These are phyloP conservation scores for Magnaporthales sp. DNA, from an alignment of 2,329 filamentous ascomycete genomes.

Conservation along the genomic window DNA sequence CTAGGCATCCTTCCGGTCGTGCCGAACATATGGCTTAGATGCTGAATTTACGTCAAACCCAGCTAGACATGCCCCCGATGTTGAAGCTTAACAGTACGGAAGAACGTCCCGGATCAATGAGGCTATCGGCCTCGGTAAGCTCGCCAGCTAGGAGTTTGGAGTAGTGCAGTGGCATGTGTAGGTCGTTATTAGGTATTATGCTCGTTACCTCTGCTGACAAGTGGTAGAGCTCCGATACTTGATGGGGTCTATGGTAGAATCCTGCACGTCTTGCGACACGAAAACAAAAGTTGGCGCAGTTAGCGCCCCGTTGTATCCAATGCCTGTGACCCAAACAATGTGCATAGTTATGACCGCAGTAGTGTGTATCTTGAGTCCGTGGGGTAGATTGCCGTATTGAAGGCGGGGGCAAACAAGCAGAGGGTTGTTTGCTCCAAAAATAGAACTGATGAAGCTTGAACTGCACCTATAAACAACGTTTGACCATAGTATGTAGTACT, in stretches of 20 bases:
- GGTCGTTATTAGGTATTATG: too few relatives aligned
- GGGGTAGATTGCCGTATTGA: not conserved
- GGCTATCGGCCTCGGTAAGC: not conserved
- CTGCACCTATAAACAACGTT: not conserved
- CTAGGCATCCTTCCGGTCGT: not conserved
- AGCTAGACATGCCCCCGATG: not conserved
- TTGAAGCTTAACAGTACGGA: not conserved
- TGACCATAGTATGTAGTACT: not conserved
- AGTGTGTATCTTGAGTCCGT: not conserved
- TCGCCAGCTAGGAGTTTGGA: not conserved
- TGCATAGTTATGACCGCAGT: not conserved
- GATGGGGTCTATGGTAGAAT: not conserved
- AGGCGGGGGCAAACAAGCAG: not conserved
- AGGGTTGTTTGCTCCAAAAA: not conserved
- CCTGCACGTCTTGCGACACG: not conserved
- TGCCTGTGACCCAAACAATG: not conserved
- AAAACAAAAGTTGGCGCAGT: not conserved
- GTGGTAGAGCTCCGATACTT: not conserved
- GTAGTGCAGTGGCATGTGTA: not conserved
- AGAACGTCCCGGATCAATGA: not conserved
- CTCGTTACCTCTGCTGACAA: not conserved
- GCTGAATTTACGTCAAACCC: not conserved
- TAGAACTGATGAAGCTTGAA: not conserved
- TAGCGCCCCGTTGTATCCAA: not conserved
- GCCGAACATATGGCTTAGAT: not conserved